Conservation (phyloP, 208 protist species). For the Jaenimonas drosophilae region DNA sequence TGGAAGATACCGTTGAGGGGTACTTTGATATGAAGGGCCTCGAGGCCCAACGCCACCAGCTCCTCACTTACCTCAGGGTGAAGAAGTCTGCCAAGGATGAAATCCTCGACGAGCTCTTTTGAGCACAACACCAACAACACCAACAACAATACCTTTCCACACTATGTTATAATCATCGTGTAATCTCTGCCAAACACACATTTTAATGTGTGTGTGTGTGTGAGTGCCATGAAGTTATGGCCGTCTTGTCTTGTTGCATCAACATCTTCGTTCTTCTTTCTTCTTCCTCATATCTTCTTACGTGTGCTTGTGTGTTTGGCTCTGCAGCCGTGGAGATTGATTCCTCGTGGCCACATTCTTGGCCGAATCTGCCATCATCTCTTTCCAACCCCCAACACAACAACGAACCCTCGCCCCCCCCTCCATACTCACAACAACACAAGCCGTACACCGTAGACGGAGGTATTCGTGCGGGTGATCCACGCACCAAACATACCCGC, state of each 20-base stretch:
- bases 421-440: too few relatives aligned
- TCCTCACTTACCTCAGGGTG: constrained; percentile 50
- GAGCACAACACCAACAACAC: too few relatives aligned
- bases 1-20: constrained; percentile 56
- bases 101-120: constrained; percentile 81
- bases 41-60: constrained; percentile 16
- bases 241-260: background rate
- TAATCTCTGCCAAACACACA: background rate
- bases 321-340: background rate
- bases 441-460: too few relatives aligned
- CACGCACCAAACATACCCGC: too few relatives aligned
- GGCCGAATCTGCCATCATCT: too few relatives aligned
- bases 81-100: constrained; percentile 44
- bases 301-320: constrained; percentile 3
- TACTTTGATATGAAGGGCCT: constrained; percentile 73
- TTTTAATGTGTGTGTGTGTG: background rate
- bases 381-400: too few relatives aligned
- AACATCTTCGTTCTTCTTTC: background rate
- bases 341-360: too few relatives aligned
- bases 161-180: background rate
- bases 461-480: too few relatives aligned
- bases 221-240: background rate
- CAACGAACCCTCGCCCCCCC: too few relatives aligned
- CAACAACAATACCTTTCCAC: too few relatives aligned
- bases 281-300: constrained; percentile 10